phyloP scores from a whole-genome alignment of 1,284 basidiomycete species.

The Leccinum proliferum region DNA sequence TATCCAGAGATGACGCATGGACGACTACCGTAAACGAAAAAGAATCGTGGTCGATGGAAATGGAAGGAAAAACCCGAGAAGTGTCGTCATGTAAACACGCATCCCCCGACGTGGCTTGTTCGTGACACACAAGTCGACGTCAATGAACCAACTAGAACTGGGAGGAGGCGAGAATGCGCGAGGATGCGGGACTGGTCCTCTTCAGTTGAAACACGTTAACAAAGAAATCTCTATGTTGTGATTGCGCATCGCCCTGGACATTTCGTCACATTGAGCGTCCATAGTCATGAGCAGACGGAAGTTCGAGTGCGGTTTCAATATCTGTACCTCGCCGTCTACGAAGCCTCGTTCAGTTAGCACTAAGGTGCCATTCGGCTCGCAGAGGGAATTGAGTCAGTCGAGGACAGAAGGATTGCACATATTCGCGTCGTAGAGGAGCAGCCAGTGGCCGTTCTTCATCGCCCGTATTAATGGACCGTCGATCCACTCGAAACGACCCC shows the following conservation, averaged over 20 bases:
- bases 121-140: slow-evolving; percentile 11
- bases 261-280: slow-evolving; percentile 87
- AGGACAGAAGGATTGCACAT: slow-evolving; percentile 94
- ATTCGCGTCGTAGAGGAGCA: slow-evolving; percentile 92
- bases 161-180: slow-evolving; percentile 49
- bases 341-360: slow-evolving; percentile 89
- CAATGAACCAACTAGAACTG: slow-evolving; percentile 8
- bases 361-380: slow-evolving; percentile 81
- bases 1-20: slow-evolving; percentile 30
- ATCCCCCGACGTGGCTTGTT: slow-evolving; percentile 30
- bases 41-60: slow-evolving; percentile 46
- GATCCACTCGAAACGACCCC: slow-evolving; percentile 87
- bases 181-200: slow-evolving; percentile 46
- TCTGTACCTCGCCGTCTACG: slow-evolving; percentile 70
- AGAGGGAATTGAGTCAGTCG: slow-evolving; percentile 95
- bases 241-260: slow-evolving; percentile 98
- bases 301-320: slow-evolving; percentile 78
- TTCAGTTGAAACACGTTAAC: slow-evolving; percentile 26
- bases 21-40: slow-evolving; percentile 37
- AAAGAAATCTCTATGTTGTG: slow-evolving; percentile 87
- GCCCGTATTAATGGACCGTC: slow-evolving; percentile 93
- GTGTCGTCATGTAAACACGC: background rate
- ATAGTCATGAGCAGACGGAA: slow-evolving; percentile 96
- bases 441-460: slow-evolving; percentile 85
- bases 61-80: slow-evolving; percentile 17